A percentile compares a stretch with the other conserved stretches of the same genome.
phyloP scores from a whole-genome alignment of 305 asterid species.

The Solanum hybrid region DNA sequence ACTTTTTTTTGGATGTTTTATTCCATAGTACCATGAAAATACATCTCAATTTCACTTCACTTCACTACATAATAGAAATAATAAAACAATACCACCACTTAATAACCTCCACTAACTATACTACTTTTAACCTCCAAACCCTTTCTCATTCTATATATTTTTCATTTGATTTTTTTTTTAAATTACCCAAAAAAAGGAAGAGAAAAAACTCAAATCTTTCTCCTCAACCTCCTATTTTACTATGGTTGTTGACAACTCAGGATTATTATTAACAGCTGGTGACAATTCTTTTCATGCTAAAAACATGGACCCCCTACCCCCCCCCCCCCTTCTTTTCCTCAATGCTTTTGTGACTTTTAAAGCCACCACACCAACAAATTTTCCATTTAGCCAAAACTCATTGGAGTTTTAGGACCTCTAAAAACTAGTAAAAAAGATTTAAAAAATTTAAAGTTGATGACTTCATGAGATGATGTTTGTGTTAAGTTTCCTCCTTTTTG shows the following conservation, averaged over 20 bases:
- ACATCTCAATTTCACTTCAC: neutral
- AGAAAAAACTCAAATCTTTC: neutral
- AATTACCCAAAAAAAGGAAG: neutral
- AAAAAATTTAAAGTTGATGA: conserved; percentile 14
- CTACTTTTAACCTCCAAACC: neutral
- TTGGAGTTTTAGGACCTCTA: conserved; percentile 7
- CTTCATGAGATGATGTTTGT: conserved; percentile 6
- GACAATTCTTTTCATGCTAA: conserved; percentile 32
- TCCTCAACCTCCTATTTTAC: conserved; percentile 8
- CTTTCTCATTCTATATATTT: neutral
- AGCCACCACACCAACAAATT: conserved; percentile 18
- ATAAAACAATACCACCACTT: neutral
- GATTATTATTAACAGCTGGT: conserved; percentile 20
- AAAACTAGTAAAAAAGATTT: neutral
- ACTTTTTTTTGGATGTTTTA: neutral
- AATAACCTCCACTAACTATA: neutral
- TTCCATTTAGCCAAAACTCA: conserved; percentile 33
- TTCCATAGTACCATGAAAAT: neutral
- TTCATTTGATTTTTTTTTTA: neutral
- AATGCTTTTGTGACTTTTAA: conserved; percentile 4
- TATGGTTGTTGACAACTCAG: conserved; percentile 21
- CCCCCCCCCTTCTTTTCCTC: neutral
- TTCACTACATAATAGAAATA: neutral
- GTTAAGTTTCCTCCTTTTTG: conserved; percentile 50
- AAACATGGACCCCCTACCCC: conserved; percentile 5